Evolutionary conservation across 2,329 filamentous ascomycete species (phyloP).

Genomic region (Bipolaris victoriae): DNA sequence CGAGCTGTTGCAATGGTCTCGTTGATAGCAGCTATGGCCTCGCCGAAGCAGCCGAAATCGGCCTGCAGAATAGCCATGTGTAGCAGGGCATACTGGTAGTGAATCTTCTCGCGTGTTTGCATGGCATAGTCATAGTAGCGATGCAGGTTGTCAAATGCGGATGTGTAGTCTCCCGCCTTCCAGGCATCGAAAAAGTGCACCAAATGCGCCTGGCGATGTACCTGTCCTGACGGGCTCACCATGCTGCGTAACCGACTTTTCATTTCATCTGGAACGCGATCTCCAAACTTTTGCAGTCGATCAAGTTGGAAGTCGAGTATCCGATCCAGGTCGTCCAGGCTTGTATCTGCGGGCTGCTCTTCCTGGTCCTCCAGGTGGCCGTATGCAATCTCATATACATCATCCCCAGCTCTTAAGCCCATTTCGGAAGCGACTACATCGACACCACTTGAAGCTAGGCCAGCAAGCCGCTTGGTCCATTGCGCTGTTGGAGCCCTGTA

Average conservation of each 20-base stretch:
- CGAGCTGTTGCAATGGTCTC: constrained; percentile 94
- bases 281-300: constrained; percentile 85
- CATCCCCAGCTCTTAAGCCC: constrained; percentile 59
- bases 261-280: constrained; percentile 76
- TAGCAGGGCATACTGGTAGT: constrained; percentile 93
- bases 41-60: constrained; percentile 89
- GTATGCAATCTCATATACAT: constrained; percentile 59
- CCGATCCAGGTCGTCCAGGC: constrained; percentile 79
- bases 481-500: constrained; percentile 79
- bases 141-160: constrained; percentile 88
- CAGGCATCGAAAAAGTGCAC: constrained; percentile 89
- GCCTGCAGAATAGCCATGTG: constrained; percentile 93
- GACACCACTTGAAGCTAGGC: constrained; percentile 50
- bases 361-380: constrained; percentile 53
- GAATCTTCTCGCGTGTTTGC: constrained; percentile 79
- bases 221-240: constrained; percentile 68
- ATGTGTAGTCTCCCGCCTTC: constrained; percentile 87
- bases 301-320: constrained; percentile 88
- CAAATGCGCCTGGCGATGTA: constrained; percentile 78
- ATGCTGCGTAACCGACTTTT: constrained; percentile 72
- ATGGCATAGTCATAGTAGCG: constrained; percentile 97
- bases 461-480: constrained; percentile 58
- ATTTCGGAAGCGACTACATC: constrained; percentile 68
- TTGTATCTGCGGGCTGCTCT: constrained; percentile 58
- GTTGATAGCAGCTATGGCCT: constrained; percentile 92